Conservation (phyloP, 2,329 filamentous ascomycete species). For the Alternaria sp. region DNA sequence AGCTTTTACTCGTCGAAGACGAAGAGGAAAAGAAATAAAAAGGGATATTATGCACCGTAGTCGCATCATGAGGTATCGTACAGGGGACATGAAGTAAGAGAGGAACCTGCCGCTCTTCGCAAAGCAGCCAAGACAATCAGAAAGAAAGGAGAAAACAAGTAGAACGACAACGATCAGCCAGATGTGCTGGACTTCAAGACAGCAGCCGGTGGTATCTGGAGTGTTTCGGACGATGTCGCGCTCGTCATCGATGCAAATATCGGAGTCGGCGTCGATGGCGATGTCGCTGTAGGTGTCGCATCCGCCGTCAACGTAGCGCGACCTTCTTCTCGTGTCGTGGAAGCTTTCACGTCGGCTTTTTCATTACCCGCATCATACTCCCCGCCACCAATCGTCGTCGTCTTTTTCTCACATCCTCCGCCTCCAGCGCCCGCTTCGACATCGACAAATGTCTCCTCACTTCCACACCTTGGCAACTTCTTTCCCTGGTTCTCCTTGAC, state of each 20-base stretch:
- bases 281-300: background rate
- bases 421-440: conserved; percentile 26
- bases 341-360: background rate
- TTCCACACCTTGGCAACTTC: conserved; percentile 31
- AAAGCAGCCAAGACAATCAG: background rate
- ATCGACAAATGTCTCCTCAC: conserved; percentile 37
- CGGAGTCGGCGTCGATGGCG: background rate
- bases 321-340: background rate
- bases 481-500: conserved; percentile 34
- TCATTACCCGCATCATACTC: background rate
- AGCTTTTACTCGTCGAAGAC: background rate
- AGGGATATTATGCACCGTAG: background rate
- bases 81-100: background rate
- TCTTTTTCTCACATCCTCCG: background rate
- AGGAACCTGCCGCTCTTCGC: background rate
- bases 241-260: background rate
- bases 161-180: background rate
- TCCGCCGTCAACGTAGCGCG: background rate
- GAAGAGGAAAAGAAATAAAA: background rate
- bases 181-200: conserved; percentile 3
- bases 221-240: background rate
- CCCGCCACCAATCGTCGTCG: background rate
- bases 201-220: conserved; percentile 2
- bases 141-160: background rate
- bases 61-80: conserved; percentile 2